phyloP scores from a whole-genome alignment of 73 alveolate species.

The Uronychia binucleata region DNA sequence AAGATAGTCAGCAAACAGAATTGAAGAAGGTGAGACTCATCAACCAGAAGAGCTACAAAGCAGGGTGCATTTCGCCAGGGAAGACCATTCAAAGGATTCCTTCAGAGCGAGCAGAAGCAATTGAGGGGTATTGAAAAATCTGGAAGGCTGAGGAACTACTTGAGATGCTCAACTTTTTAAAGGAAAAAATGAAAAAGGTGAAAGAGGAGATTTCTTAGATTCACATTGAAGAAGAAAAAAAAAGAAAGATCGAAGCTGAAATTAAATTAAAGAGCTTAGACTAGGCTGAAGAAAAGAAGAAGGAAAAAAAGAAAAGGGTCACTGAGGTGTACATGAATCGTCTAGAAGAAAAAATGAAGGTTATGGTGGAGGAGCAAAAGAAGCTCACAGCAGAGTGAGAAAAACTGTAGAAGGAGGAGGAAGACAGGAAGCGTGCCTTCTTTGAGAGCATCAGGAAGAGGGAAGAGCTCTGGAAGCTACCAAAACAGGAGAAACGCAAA shows the following conservation, averaged over 20 bases:
- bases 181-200: background rate
- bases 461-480: background rate
- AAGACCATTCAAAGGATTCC: background rate
- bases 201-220: background rate
- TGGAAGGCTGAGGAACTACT: background rate
- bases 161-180: background rate
- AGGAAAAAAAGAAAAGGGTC: background rate
- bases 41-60: background rate
- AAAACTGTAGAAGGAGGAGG: background rate
- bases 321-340: background rate
- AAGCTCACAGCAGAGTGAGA: background rate
- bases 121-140: background rate
- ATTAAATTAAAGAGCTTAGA: background rate
- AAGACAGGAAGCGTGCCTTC: background rate
- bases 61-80: background rate
- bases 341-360: background rate
- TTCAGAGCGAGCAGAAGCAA: background rate
- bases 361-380: background rate
- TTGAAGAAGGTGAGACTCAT: background rate
- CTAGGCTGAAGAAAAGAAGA: background rate
- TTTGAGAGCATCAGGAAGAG: background rate
- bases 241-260: background rate
- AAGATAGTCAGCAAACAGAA: background rate
- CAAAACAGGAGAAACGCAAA: background rate
- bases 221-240: background rate